Percentiles rank a stretch among this genome's conserved stretches.
phyloP scores from a whole-genome alignment of 345 rosid genomes.

The Kernera saxatilis region DNA sequence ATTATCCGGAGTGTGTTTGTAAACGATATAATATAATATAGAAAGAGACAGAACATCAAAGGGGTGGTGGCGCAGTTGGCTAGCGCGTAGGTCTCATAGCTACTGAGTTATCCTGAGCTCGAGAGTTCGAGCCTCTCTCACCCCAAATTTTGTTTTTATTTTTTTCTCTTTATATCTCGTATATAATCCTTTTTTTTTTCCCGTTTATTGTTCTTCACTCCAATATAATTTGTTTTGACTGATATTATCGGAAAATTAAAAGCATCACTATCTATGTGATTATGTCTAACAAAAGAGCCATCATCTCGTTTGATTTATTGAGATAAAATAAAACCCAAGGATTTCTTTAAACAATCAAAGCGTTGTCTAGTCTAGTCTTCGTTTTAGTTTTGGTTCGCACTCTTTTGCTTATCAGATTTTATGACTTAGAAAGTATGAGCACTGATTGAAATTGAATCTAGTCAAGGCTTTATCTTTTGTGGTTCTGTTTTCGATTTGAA shows the following conservation, averaged over 20 bases:
- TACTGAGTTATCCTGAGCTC: constrained; percentile 82
- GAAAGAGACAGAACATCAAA: background rate
- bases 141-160: constrained; percentile 39
- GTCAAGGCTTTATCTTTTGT: no score
- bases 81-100: constrained; percentile 95
- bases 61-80: constrained; percentile 97
- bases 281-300: background rate
- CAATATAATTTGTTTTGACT: no score
- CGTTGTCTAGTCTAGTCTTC: background rate
- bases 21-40: no score
- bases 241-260: background rate
- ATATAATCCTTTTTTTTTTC: no score
- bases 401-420: background rate
- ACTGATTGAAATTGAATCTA: no score
- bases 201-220: no score
- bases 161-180: no score
- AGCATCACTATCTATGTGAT: background rate
- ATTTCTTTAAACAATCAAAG: no score
- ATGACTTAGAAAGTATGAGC: no score
- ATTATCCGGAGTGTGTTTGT: no score
- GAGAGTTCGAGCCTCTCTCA: constrained; percentile 97
- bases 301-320: no score
- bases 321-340: no score
- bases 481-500: background rate
- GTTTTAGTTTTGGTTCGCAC: background rate